Percentiles rank a stretch among this genome's conserved stretches.
phyloP scores from a whole-genome alignment of 2,329 filamentous ascomycete species.

The Ceratocystis diversiconidia region DNA sequence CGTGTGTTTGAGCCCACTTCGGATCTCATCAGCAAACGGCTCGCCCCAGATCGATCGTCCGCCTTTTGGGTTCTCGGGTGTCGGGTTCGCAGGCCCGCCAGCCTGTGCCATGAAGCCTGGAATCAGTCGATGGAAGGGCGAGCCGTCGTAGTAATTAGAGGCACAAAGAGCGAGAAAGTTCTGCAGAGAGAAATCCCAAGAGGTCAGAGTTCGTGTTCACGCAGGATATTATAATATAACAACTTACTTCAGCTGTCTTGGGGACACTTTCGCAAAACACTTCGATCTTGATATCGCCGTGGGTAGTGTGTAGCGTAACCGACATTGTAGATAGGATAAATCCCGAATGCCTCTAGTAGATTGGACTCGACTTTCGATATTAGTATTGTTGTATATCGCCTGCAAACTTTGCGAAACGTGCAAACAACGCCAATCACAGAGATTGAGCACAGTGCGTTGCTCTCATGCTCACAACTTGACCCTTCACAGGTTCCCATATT shows the following conservation, averaged over 20 bases:
- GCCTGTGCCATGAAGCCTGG: slow-evolving; percentile 70
- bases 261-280: slow-evolving; percentile 92
- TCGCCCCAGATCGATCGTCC: slow-evolving; percentile 60
- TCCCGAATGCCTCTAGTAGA: background rate
- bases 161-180: slow-evolving; percentile 83
- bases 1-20: slow-evolving; percentile 53
- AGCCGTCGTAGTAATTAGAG: slow-evolving; percentile 59
- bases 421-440: too few relatives aligned
- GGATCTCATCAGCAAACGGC: slow-evolving; percentile 69
- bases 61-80: slow-evolving; percentile 48
- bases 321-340: slow-evolving; percentile 32
- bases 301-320: slow-evolving; percentile 68
- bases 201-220: slow-evolving; percentile 2
- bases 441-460: too few relatives aligned
- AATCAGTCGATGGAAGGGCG: slow-evolving; percentile 68
- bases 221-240: background rate
- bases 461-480: background rate
- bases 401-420: too few relatives aligned
- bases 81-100: slow-evolving; percentile 45
- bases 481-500: background rate
- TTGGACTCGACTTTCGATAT: background rate
- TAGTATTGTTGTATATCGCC: too few relatives aligned
- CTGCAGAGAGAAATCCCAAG: slow-evolving; percentile 27
- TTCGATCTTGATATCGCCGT: slow-evolving; percentile 87
- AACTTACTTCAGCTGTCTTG: slow-evolving; percentile 66